These are phyloP conservation scores for Rhizopus arrhizus DNA, from an alignment of 371 early-diverging fungal species.

Conservation along the genomic window DNA sequence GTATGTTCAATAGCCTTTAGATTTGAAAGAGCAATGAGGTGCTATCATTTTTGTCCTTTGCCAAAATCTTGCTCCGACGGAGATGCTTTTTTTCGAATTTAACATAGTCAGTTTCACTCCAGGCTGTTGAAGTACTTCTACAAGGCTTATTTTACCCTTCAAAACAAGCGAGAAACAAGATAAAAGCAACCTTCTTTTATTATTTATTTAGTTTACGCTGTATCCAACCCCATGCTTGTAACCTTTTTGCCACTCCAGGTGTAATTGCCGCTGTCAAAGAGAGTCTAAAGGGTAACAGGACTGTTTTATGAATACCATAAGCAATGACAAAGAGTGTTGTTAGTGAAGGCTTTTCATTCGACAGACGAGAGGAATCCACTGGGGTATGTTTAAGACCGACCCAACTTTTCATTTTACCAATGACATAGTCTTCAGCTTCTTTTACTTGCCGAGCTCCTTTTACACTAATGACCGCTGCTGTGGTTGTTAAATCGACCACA, in stretches of 20 bases:
- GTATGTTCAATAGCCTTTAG: no score
- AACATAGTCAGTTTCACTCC: no score
- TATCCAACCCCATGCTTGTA: slow-evolving; percentile 23
- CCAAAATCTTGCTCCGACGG: no score
- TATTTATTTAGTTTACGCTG: slow-evolving; percentile 11
- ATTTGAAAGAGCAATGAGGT: no score
- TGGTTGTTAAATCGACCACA: slow-evolving; percentile 34
- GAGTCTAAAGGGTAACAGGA: slow-evolving; percentile 47
- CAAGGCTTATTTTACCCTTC: background rate
- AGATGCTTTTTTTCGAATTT: no score
- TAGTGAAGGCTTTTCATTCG: slow-evolving; percentile 35
- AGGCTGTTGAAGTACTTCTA: no score
- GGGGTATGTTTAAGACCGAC: slow-evolving; percentile 19
- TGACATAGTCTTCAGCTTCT: slow-evolving; percentile 36
- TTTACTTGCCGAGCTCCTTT: slow-evolving; percentile 43
- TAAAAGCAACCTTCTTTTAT: background rate
- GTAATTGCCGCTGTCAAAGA: slow-evolving; percentile 51
- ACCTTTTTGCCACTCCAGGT: slow-evolving; percentile 30
- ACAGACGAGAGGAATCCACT: background rate
- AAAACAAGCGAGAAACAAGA: background rate
- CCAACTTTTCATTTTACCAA: slow-evolving; percentile 17
- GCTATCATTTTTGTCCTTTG: no score
- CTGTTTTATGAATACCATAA: slow-evolving; percentile 54
- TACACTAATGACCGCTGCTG: slow-evolving; percentile 39
- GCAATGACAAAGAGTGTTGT: slow-evolving; percentile 46